Conservation (phyloP, 768 basidiomycete species). For the Dentipellis fragilis region DNA sequence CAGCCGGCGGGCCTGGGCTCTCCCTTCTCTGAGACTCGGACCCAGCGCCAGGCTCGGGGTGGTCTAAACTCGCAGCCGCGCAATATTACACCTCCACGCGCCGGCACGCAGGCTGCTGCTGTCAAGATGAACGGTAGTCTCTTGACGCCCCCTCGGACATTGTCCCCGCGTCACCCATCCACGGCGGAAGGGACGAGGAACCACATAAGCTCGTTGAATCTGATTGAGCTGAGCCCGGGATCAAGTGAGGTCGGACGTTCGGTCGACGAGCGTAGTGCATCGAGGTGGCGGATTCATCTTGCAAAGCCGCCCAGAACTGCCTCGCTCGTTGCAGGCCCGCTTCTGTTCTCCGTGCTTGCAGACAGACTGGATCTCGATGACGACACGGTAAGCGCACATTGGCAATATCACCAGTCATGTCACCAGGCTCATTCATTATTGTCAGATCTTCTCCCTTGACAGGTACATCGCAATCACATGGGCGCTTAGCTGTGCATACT, state of each 20-base stretch:
- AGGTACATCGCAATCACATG: conserved; percentile 8
- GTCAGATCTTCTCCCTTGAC: conserved; percentile 22
- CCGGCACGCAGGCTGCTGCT: too few relatives aligned
- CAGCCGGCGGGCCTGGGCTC: background rate
- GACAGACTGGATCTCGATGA: conserved; percentile 21
- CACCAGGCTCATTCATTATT: background rate
- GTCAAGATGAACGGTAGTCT: background rate
- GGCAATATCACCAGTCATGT: background rate
- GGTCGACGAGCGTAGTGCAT: background rate
- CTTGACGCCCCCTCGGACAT: background rate
- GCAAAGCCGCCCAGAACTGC: conserved; percentile 27
- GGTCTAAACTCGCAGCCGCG: too few relatives aligned
- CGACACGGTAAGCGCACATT: conserved; percentile 26
- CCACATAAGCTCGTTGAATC: background rate
- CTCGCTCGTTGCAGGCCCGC: conserved; percentile 13
- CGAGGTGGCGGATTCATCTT: conserved; percentile 33
- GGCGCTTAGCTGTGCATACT: background rate
- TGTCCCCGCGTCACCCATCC: background rate
- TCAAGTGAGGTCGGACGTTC: background rate
- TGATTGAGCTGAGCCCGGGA: background rate
- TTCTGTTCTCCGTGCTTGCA: background rate
- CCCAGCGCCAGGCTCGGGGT: background rate
- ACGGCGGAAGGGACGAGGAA: background rate
- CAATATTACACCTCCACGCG: too few relatives aligned
- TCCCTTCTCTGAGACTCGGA: background rate